These are phyloP conservation scores for Ascocoryne sarcoides DNA, from an alignment of 2,329 filamentous ascomycete species.

Conservation along the genomic window DNA sequence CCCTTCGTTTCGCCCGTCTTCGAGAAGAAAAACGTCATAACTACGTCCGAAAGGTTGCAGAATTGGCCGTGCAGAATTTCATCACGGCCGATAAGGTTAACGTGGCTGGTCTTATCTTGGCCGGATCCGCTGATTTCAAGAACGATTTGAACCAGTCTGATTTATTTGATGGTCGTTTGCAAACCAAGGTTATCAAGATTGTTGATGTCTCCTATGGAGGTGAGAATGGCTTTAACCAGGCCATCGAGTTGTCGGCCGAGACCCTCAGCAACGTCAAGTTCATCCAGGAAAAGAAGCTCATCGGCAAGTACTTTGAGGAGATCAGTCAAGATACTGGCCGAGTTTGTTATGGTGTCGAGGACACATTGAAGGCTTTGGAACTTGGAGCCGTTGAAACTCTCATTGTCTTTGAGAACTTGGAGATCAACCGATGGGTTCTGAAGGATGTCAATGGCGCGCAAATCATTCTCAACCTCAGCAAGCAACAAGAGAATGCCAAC, in stretches of 20 bases:
- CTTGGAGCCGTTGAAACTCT: slow-evolving; percentile 89
- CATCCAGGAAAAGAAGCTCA: slow-evolving; percentile 99
- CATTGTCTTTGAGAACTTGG: slow-evolving; percentile 96
- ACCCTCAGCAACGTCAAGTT: slow-evolving; percentile 99
- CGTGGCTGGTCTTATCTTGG: slow-evolving; percentile 88
- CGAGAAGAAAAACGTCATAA: slow-evolving; percentile 99
- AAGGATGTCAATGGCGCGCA: slow-evolving; percentile 70
- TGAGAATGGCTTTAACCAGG: slow-evolving; percentile 99
- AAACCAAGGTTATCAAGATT: slow-evolving; percentile 96
- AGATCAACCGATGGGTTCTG: slow-evolving; percentile 84
- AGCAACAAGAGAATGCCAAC: slow-evolving; percentile 66
- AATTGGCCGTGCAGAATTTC: slow-evolving; percentile 97
- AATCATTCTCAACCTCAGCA: slow-evolving; percentile 77
- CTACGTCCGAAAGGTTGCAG: slow-evolving; percentile 97
- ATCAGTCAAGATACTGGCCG: slow-evolving; percentile 96
- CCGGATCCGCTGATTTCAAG: slow-evolving; percentile 98
- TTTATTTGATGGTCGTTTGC: slow-evolving; percentile 87
- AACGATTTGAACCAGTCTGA: slow-evolving; percentile 97
- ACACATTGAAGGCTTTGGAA: slow-evolving; percentile 93
- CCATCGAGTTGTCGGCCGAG: slow-evolving; percentile 89
- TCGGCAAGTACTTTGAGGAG: slow-evolving; percentile 97
- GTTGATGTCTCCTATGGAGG: slow-evolving; percentile 98
- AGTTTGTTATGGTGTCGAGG: slow-evolving; percentile 96
- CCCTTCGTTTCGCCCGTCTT: slow-evolving; percentile 97
- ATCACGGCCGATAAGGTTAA: slow-evolving; percentile 99